Base-by-base conservation (phyloP, 1,284 basidiomycete genomes). In the Papiliotrema terrestris region DNA sequence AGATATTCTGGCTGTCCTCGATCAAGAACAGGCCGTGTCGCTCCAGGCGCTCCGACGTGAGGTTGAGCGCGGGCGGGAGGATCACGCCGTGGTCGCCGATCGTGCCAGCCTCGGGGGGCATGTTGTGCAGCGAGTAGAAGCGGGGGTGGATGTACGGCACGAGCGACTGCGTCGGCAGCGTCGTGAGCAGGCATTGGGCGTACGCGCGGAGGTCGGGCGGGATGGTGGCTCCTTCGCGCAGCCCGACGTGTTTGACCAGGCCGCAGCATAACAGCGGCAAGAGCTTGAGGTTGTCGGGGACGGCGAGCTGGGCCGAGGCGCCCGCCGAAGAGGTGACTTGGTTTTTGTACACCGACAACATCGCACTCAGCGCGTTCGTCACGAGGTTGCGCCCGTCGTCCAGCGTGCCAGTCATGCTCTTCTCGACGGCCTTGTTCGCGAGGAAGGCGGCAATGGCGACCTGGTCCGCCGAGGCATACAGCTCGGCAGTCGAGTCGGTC, bases 351-450 rank as follows among this genome's bases (percentile, higher is more conserved):
- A 91, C 89, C 22, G 84, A 81, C 53, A 98, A 80, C 56, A 98
- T 87, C 58, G 97, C 94, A 49, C 93, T 86, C 54, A 98, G 80
- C 78, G 88, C 92, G 80, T 91, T 89, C 75, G 88, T 86, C 52
- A 96, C 78, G n/a, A 87, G 85, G 69, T 96, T 94, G 42, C 96
- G 83, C 19, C 89, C 89, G 69, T 98, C 95, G 75, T 98, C 95
- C 29, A 99, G 80, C 49, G 76, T 70, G 73, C 92, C 87, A 3
- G 87, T 87, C 70, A 95, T 83, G 5, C 86, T 87, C 59, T 91
- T 85, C 77, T 98, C 96, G 41, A 98, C 94, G 8, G 93, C 95
- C 80, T 98, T 98, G 82, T 96, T 94, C 37, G 94, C 89, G 49
- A 97, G 81, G 45, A 92, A 82, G 0, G 92, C 91, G 6, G 87